phyloP scores from a whole-genome alignment of 2,329 filamentous ascomycete genomes.

The Aureobasidium musti region DNA sequence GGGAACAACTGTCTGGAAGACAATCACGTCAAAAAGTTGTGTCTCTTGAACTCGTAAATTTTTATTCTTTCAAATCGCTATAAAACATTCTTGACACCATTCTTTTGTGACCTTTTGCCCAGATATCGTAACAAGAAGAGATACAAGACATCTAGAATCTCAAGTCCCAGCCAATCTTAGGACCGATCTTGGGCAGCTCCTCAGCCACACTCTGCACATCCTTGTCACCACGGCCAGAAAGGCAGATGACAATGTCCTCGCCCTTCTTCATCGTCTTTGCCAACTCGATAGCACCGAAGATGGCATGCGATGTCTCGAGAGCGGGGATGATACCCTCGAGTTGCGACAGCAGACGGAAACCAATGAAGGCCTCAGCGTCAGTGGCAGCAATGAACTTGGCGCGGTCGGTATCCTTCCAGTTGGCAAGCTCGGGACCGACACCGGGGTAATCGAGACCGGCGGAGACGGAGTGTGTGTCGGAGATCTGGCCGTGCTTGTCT shows the following conservation, averaged over 20 bases:
- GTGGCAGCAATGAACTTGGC: conserved; percentile 90
- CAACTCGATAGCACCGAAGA: conserved; percentile 84
- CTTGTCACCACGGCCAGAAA: conserved; percentile 94
- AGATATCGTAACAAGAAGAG: no score
- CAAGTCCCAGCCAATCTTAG: conserved; percentile 76
- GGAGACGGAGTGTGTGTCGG: conserved; percentile 93
- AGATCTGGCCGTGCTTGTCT: conserved; percentile 88
- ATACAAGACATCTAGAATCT: conserved; percentile 45
- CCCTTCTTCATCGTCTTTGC: conserved; percentile 90
- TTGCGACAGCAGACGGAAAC: conserved; percentile 81
- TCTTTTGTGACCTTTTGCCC: neutral
- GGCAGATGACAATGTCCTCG: conserved; percentile 88
- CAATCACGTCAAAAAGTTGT: no score
- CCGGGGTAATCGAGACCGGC: conserved; percentile 96
- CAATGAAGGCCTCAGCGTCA: conserved; percentile 84
- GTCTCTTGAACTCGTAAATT: no score
- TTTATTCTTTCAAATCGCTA: no score
- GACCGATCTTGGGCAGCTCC: conserved; percentile 83
- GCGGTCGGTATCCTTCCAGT: conserved; percentile 87
- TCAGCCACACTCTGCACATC: conserved; percentile 98
- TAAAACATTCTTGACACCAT: no score
- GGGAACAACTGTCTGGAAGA: no score
- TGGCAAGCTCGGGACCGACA: conserved; percentile 86
- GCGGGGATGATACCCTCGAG: conserved; percentile 97
- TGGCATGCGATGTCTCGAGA: conserved; percentile 87